Base-by-base conservation (phyloP, 2,329 filamentous ascomycete species). In the Berkeleyomyces rouxiae region DNA sequence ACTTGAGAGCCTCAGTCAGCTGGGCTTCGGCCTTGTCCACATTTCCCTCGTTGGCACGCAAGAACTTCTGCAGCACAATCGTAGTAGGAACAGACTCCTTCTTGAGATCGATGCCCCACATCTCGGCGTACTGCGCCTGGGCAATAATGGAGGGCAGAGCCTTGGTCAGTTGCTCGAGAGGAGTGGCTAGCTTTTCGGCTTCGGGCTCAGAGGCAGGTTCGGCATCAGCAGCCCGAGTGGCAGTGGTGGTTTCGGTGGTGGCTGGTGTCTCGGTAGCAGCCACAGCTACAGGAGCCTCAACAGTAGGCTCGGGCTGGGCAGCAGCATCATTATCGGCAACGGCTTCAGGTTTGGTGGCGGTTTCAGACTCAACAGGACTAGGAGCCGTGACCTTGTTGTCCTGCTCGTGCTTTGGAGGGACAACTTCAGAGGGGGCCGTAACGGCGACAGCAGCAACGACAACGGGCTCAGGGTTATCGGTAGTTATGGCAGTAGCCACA, bases 51-150 rank as follows among this genome's bases (percentile, higher is more conserved):
- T 96, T 96, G 71, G 91, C 92, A 68, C 91, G 88, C 63, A 97
- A 82, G 75, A 91, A 96, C 77, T 96, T 97, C 72, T 95, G 90
- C 58, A 96, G 78, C 60, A 96, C 82, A 68, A 96, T 85, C 71
- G 87, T 85, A 58, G 87, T 90, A 62, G 88, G 88, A 61, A 91
- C 79, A 68, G 90, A 79, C 47, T 74, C 72, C 63, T 77, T 73
- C 11, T 73, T 73, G 53, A 96, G 82, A 40, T 80, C 76, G 61
- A 96, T 83, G 58, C 91, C 91, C 83, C 91, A 97, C 79, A 96
- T 88, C 77, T 96, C 90, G 60, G 75, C 75, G 73, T 95, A 80
- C 13, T 75, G 78, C 60, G 81, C 75, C 64, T 78, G 76, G 58
- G 76, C 74, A 65, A 84, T 73, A 65, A 90, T 80, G 5, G 76